A percentile compares a stretch with the other conserved stretches of the same genome.
Conservation (phyloP, 768 basidiomycete species). For the Russula compacta region DNA sequence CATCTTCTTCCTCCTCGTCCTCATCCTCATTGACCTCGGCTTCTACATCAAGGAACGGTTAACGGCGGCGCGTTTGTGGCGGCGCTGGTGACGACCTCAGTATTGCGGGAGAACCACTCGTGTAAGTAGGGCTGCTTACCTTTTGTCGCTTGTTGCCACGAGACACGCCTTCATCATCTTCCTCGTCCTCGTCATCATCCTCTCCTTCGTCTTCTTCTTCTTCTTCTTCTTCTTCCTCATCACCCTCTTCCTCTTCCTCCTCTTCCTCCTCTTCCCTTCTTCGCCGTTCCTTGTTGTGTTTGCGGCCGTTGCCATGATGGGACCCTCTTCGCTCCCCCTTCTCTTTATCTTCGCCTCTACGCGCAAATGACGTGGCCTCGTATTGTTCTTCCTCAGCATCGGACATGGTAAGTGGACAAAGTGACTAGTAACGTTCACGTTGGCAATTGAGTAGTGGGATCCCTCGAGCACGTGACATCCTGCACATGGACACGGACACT, state of each 20-base stretch:
- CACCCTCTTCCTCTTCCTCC: slow-evolving; percentile 30
- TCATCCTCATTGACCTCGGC: slow-evolving; percentile 97
- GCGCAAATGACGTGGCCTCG: slow-evolving; percentile 26
- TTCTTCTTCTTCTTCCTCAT: slow-evolving; percentile 35
- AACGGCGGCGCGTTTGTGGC: slow-evolving; percentile 53
- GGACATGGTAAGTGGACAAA: slow-evolving; percentile 34
- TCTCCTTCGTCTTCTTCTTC: slow-evolving; percentile 31
- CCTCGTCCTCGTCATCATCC: slow-evolving; percentile 33
- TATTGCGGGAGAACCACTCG: neutral
- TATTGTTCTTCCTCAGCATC: slow-evolving; percentile 31
- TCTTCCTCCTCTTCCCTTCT: slow-evolving; percentile 4
- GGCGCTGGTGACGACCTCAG: slow-evolving; percentile 35
- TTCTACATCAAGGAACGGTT: slow-evolving; percentile 88
- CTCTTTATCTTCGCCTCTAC: slow-evolving; percentile 24
- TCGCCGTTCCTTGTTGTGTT: slow-evolving; percentile 33
- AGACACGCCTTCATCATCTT: slow-evolving; percentile 34
- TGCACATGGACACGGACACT: neutral
- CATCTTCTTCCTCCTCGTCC: slow-evolving; percentile 86
- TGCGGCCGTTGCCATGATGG: slow-evolving; percentile 25
- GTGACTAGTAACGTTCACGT: neutral
- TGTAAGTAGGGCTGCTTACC: slow-evolving; percentile 29
- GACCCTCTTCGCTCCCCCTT: slow-evolving; percentile 29
- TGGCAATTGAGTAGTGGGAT: neutral
- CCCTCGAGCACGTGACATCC: neutral
- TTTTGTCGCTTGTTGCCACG: slow-evolving; percentile 53